phyloP scores from a whole-genome alignment of 2,329 filamentous ascomycete species.

The Fusarium nanum region DNA sequence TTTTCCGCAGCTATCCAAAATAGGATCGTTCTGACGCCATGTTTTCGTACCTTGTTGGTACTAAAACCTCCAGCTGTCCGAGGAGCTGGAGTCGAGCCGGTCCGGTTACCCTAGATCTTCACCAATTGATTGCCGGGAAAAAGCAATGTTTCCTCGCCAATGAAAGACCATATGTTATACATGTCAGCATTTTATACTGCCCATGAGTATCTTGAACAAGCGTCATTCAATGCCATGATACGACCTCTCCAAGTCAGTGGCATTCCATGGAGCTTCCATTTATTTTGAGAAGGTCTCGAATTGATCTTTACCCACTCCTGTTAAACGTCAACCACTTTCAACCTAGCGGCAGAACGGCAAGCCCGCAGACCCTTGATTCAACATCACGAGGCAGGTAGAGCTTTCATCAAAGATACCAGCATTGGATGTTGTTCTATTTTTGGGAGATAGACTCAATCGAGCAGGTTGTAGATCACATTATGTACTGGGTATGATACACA shows the following conservation, averaged over 20 bases:
- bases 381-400: slow-evolving; percentile 20
- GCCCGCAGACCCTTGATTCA: slow-evolving; percentile 12
- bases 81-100: slow-evolving; percentile 10
- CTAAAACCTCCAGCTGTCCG: slow-evolving; percentile 26
- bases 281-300: slow-evolving; percentile 5
- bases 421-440: neutral
- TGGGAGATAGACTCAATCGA: slow-evolving; percentile 15
- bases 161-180: neutral
- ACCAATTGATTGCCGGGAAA: neutral
- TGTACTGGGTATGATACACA: neutral
- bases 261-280: neutral
- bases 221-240: neutral
- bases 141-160: neutral
- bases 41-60: neutral
- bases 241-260: neutral
- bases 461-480: slow-evolving; percentile 16
- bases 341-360: slow-evolving; percentile 17
- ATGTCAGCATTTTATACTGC: neutral
- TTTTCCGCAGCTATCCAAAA: slow-evolving; percentile 23
- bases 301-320: neutral
- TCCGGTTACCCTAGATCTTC: slow-evolving; percentile 36
- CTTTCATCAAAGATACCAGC: neutral
- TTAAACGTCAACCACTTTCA: slow-evolving; percentile 6
- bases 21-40: slow-evolving; percentile 44
- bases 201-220: too few species aligned